Conservation (phyloP, 148 eudicot genomes). For the Vaccinium vitisidaea region DNA sequence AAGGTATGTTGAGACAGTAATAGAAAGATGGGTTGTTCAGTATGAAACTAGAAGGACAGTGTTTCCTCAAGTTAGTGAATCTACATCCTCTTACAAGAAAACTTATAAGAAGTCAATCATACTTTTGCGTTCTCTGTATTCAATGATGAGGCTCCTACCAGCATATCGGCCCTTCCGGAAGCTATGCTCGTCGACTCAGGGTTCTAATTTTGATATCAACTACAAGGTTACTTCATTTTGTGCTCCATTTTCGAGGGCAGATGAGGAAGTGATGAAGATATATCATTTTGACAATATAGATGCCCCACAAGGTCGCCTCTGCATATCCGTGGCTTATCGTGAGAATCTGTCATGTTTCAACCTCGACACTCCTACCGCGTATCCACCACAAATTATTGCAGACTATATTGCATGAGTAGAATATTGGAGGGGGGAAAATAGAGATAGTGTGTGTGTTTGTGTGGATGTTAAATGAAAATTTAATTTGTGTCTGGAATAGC, state of each 20-base stretch:
- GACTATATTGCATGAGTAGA: constrained; percentile 64
- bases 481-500: background rate
- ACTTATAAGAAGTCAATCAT: constrained; percentile 84
- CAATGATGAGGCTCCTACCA: constrained; percentile 88
- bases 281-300: constrained; percentile 66
- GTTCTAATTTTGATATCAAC: constrained; percentile 59
- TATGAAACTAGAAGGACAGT: constrained; percentile 48
- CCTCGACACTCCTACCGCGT: constrained; percentile 54
- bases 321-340: constrained; percentile 74
- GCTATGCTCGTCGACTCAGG: constrained; percentile 47
- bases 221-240: constrained; percentile 79
- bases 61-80: constrained; percentile 43
- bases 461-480: background rate
- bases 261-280: constrained; percentile 66
- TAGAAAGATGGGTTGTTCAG: constrained; percentile 95
- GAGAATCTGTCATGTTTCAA: constrained; percentile 63
- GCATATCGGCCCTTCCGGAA: constrained; percentile 67
- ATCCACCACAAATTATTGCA: constrained; percentile 77
- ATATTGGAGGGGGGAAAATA: background rate
- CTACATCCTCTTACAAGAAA: constrained; percentile 58
- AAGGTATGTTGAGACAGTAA: constrained; percentile 56
- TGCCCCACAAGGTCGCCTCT: constrained; percentile 72
- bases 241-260: constrained; percentile 72
- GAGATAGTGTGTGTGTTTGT: background rate
- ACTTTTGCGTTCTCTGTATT: constrained; percentile 68